Evolutionary conservation across 2,329 filamentous ascomycete species (phyloP).

Genomic region (Talaromyces sp.): DNA sequence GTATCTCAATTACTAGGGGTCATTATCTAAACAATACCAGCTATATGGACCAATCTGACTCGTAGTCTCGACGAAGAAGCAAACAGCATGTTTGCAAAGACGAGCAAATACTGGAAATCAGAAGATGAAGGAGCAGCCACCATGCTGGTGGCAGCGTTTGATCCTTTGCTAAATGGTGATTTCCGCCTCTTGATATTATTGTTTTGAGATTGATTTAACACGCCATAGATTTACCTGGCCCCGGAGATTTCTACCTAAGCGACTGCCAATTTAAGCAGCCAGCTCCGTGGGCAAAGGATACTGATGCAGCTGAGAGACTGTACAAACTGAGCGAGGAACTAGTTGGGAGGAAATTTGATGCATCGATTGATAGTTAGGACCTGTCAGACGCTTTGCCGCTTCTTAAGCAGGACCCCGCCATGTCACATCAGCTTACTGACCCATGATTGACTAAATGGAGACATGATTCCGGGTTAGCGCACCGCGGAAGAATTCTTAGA

Average conservation of each 20-base stretch:
- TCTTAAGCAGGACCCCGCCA: neutral
- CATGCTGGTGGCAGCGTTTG: conserved; percentile 40
- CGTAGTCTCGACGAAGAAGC: conserved; percentile 16
- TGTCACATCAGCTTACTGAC: neutral
- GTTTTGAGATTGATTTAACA: neutral
- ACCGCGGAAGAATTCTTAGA: neutral
- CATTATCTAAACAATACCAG: conserved; percentile 10
- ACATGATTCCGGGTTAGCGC: neutral
- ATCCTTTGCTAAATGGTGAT: conserved; percentile 30
- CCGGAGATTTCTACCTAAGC: conserved; percentile 23
- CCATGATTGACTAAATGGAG: neutral
- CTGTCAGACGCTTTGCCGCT: neutral
- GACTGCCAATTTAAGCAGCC: conserved; percentile 29
- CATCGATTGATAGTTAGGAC: neutral
- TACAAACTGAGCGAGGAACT: neutral
- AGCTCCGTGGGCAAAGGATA: conserved; percentile 29
- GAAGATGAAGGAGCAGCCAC: conserved; percentile 41
- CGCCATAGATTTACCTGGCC: conserved; percentile 12
- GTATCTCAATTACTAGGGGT: neutral
- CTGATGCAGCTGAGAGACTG: conserved; percentile 17
- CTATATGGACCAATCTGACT: conserved; percentile 21
- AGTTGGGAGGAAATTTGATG: neutral
- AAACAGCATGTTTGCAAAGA: conserved; percentile 20
- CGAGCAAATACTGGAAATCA: conserved; percentile 28
- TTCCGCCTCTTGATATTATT: neutral